Evolutionary conservation across 2,329 filamentous ascomycete species (phyloP).

Genomic region (Coleophoma crateriformis): DNA sequence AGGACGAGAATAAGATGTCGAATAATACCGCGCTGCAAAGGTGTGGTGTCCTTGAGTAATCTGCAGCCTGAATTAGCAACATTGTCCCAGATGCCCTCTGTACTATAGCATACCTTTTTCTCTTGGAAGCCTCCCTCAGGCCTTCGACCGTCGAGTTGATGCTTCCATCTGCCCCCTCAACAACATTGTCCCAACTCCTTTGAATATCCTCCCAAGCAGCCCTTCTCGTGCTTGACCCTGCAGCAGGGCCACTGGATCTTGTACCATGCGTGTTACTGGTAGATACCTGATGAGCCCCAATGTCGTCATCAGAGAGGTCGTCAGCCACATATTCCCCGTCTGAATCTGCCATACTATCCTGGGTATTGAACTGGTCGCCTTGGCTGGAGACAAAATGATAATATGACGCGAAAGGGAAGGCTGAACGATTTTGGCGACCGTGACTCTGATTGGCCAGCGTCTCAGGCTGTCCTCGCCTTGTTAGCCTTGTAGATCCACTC

Average conservation of each 20-base stretch:
- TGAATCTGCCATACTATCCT: constrained; percentile 58
- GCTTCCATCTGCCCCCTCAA: constrained; percentile 74
- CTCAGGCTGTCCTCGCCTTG: too few species aligned
- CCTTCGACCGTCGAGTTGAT: constrained; percentile 68
- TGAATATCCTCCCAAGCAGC: constrained; percentile 64
- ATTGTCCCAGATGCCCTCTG: too few species aligned
- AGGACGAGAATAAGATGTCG: constrained; percentile 88
- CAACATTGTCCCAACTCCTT: constrained; percentile 66
- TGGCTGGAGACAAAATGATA: too few species aligned
- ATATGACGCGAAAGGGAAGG: too few species aligned
- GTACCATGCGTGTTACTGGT: constrained; percentile 18
- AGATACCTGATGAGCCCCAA: constrained; percentile 29
- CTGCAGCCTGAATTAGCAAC: constrained; percentile 36
- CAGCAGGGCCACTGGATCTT: constrained; percentile 21
- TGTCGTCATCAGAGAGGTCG: constrained; percentile 60
- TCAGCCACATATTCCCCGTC: constrained; percentile 65
- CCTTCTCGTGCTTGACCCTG: constrained; percentile 28
- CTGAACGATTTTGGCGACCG: too few species aligned
- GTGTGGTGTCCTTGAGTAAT: constrained; percentile 87
- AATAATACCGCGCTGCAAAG: constrained; percentile 93
- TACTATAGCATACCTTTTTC: constrained; percentile 51
- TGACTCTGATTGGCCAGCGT: too few species aligned
- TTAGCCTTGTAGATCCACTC: too few species aligned
- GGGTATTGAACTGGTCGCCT: too few species aligned
- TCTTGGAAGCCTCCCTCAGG: constrained; percentile 75